phyloP scores from a whole-genome alignment of 306 rosid species.

The Gastrolobium villosum region DNA sequence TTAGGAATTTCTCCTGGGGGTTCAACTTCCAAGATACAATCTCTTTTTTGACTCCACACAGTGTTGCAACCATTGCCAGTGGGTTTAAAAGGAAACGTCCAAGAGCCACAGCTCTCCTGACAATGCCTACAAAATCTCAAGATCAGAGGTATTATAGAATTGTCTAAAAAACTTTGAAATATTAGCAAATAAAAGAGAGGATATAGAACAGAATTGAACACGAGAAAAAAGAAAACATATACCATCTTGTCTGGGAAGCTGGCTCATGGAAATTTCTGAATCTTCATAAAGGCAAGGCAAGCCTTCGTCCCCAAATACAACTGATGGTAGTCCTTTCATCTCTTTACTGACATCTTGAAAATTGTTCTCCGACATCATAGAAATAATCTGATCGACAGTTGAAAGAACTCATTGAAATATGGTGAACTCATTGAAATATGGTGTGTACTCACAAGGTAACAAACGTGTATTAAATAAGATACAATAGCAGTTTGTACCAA shows the following conservation, averaged over 20 bases:
- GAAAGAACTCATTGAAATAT: slow-evolving; percentile 31
- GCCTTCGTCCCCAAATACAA: slow-evolving; percentile 56
- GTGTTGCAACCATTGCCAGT: slow-evolving; percentile 65
- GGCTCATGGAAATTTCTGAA: slow-evolving; percentile 55
- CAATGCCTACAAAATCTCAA: slow-evolving; percentile 52
- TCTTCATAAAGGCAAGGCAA: slow-evolving; percentile 59
- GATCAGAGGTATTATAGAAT: background rate
- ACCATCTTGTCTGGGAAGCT: slow-evolving; percentile 56
- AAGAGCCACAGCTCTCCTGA: slow-evolving; percentile 66
- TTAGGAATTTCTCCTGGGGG: slow-evolving; percentile 50
- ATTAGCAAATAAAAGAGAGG: background rate
- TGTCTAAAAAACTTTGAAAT: slow-evolving; percentile 2
- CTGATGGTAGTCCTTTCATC: slow-evolving; percentile 42
- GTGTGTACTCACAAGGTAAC: slow-evolving; percentile 10
- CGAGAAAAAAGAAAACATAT: slow-evolving; percentile 34
- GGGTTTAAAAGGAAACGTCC: slow-evolving; percentile 65
- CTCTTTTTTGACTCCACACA: slow-evolving; percentile 59
- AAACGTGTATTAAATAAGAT: slow-evolving; percentile 12
- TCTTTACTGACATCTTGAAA: slow-evolving; percentile 37
- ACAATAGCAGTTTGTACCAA: background rate
- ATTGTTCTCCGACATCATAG: slow-evolving; percentile 50
- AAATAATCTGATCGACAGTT: slow-evolving; percentile 52
- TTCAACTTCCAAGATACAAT: slow-evolving; percentile 55
- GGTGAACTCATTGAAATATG: slow-evolving; percentile 29
- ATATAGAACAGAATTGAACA: slow-evolving; percentile 9